Percentiles rank a stretch among this genome's conserved stretches.
These are phyloP conservation scores for Waltergamsia citrina DNA, from an alignment of 2,329 filamentous ascomycete genomes.

Conservation along the genomic window DNA sequence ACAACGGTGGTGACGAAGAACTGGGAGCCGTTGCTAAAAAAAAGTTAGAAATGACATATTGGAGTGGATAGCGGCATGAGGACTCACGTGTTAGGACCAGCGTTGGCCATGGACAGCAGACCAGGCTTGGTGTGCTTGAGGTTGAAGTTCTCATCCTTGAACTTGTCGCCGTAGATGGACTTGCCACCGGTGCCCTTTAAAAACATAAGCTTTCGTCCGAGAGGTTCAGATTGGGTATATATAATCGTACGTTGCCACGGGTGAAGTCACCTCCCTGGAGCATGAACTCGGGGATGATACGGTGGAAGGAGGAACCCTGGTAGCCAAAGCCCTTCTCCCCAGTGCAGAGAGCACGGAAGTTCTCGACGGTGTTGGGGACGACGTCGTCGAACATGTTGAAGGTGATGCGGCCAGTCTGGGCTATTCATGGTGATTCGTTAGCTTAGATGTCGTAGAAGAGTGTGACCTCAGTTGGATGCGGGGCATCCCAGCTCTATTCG, in stretches of 20 bases:
- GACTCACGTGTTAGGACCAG: constrained; percentile 80
- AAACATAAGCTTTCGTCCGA: neutral
- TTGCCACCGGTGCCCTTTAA: constrained; percentile 76
- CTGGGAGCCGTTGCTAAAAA: constrained; percentile 81
- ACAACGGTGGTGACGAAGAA: constrained; percentile 95
- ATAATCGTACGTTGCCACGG: constrained; percentile 67
- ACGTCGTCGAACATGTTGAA: constrained; percentile 81
- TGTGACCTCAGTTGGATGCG: neutral
- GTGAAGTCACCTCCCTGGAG: constrained; percentile 95
- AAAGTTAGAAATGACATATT: neutral
- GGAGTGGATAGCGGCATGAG: neutral
- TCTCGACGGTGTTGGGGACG: constrained; percentile 79
- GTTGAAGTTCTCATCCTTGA: constrained; percentile 85
- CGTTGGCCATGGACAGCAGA: constrained; percentile 92
- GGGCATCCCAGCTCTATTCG: neutral
- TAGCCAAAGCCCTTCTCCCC: constrained; percentile 76
- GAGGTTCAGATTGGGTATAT: no score
- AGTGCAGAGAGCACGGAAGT: constrained; percentile 81
- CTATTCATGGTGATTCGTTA: constrained; percentile 32
- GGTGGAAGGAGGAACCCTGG: constrained; percentile 78
- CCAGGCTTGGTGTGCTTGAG: constrained; percentile 64
- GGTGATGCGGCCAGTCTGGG: constrained; percentile 69
- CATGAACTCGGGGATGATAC: constrained; percentile 90
- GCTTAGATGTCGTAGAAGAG: constrained; percentile 1
- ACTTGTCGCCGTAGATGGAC: constrained; percentile 94